phyloP scores from a whole-genome alignment of 2,329 filamentous ascomycete species.

The Dendrostoma leiphaemia region DNA sequence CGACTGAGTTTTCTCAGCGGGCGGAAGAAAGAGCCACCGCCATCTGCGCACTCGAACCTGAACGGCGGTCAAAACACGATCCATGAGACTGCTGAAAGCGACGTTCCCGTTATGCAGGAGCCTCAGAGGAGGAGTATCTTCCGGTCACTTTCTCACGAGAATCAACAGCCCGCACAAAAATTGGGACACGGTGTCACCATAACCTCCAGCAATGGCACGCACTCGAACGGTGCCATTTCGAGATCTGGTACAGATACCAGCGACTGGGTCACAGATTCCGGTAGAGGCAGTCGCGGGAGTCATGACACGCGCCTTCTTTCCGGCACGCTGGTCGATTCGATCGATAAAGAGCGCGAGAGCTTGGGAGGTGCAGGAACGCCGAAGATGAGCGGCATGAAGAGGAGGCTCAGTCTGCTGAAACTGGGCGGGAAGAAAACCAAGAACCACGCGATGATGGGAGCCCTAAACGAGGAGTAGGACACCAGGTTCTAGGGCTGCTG shows the following conservation, averaged over 20 bases:
- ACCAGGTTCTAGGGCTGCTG: not conserved
- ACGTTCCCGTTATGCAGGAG: constrained; percentile 26
- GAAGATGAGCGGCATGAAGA: constrained; percentile 67
- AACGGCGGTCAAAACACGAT: constrained; percentile 25
- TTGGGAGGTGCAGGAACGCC: constrained; percentile 30
- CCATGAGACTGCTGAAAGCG: constrained; percentile 32
- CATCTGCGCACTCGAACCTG: constrained; percentile 19
- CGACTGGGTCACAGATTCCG: constrained; percentile 32
- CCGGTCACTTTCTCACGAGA: constrained; percentile 36
- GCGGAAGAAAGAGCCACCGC: constrained; percentile 42
- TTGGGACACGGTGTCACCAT: not conserved
- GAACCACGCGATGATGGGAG: constrained; percentile 49
- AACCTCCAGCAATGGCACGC: constrained; percentile 11
- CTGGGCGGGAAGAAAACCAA: constrained; percentile 69
- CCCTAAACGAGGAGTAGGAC: constrained; percentile 53
- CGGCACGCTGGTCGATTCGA: constrained; percentile 13
- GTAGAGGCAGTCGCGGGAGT: constrained; percentile 23
- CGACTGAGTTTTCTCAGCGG: constrained; percentile 58
- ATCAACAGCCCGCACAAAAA: constrained; percentile 8
- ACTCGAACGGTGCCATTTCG: constrained; percentile 3
- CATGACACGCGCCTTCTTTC: constrained; percentile 19
- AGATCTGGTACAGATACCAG: constrained; percentile 19
- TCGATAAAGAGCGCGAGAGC: constrained; percentile 24
- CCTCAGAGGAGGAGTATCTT: constrained; percentile 44
- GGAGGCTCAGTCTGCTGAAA: constrained; percentile 75